Evolutionary conservation across 2,329 filamentous ascomycete species (phyloP).

Genomic region (Alternaria metachromatica): DNA sequence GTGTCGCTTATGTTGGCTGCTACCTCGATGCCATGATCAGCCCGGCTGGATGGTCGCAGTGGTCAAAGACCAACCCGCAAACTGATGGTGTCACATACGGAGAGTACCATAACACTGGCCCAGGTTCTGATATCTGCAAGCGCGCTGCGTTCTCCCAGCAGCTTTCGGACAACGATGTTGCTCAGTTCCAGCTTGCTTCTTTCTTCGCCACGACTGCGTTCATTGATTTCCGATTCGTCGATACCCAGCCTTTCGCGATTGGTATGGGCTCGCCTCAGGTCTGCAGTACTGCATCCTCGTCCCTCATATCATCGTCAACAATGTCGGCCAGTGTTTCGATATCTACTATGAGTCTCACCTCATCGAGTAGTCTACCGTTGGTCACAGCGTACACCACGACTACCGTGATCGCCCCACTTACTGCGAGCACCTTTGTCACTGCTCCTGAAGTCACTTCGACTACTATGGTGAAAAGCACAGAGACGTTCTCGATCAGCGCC

Average conservation of each 20-base stretch:
- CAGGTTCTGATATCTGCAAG: constrained; percentile 39
- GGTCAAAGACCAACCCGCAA: constrained; percentile 26
- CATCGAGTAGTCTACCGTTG: constrained; percentile 10
- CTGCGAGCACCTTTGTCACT: constrained; percentile 20
- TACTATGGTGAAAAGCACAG: constrained; percentile 20
- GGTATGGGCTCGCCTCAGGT: constrained; percentile 40
- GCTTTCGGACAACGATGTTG: constrained; percentile 44
- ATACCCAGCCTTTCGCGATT: constrained; percentile 48
- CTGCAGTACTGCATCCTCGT: constrained; percentile 26
- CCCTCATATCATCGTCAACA: constrained; percentile 8
- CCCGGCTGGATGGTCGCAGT: constrained; percentile 28
- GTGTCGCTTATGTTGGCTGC: constrained; percentile 26
- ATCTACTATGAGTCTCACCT: neutral
- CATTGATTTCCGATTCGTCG: constrained; percentile 52
- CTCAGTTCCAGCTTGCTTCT: constrained; percentile 50
- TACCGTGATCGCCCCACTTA: constrained; percentile 25
- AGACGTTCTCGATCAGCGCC: constrained; percentile 19
- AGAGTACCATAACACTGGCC: constrained; percentile 49
- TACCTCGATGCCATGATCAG: constrained; percentile 29
- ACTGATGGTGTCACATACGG: constrained; percentile 27
- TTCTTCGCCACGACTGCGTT: constrained; percentile 52
- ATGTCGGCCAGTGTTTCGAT: neutral
- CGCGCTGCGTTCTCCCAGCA: constrained; percentile 49
- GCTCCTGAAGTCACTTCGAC: constrained; percentile 32
- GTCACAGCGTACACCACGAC: constrained; percentile 25